These are phyloP conservation scores for Fraxinus sp. DNA, from an alignment of 305 asterid genomes.

Conservation along the genomic window DNA sequence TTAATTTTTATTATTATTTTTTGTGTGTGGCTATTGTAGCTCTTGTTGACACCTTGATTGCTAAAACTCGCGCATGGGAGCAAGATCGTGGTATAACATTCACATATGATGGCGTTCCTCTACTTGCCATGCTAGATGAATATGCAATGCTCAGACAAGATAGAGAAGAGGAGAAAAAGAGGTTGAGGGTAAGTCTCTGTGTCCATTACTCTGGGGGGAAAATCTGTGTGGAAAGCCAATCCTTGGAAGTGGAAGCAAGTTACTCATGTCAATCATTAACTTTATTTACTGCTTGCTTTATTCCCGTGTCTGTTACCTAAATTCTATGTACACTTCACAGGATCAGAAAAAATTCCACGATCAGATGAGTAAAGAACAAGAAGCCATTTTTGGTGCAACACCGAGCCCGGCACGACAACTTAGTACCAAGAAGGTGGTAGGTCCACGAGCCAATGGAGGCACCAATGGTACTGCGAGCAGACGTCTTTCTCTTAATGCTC, in stretches of 20 bases:
- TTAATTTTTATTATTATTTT: not conserved
- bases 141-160: slow-evolving; percentile 94
- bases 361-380: slow-evolving; percentile 76
- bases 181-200: slow-evolving; percentile 65
- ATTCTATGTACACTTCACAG: slow-evolving; percentile 32
- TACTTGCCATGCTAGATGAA: slow-evolving; percentile 97
- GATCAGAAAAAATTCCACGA: slow-evolving; percentile 90
- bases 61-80: slow-evolving; percentile 95
- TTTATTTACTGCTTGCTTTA: not conserved
- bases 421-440: slow-evolving; percentile 65
- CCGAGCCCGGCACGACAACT: slow-evolving; percentile 89
- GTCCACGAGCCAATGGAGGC: slow-evolving; percentile 70
- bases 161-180: slow-evolving; percentile 97
- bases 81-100: slow-evolving; percentile 75
- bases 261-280: not conserved
- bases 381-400: slow-evolving; percentile 60
- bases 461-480: slow-evolving; percentile 61
- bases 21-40: slow-evolving; percentile 44
- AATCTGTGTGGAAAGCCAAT: not conserved
- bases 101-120: slow-evolving; percentile 91
- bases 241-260: not conserved
- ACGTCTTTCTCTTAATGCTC: slow-evolving; percentile 74
- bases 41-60: slow-evolving; percentile 81
- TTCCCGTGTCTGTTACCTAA: not conserved
- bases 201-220: not conserved